Conservation (phyloP, 2,329 filamentous ascomycete genomes). For the Cadophora sp. region DNA sequence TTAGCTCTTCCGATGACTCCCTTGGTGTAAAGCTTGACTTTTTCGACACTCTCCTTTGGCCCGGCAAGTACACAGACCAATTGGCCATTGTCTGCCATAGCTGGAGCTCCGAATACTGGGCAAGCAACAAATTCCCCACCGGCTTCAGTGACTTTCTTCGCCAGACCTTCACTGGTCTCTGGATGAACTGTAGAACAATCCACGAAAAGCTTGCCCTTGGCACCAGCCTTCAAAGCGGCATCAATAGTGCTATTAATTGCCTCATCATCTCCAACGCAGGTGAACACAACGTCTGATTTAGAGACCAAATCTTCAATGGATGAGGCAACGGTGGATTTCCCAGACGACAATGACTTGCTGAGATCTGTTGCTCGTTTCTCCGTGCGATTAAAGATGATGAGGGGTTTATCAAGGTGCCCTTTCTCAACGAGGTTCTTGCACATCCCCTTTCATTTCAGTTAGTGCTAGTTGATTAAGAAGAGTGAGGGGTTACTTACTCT, state of each 20-base stretch:
- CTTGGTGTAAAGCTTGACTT: slow-evolving; percentile 72
- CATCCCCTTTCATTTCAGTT: slow-evolving; percentile 63
- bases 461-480: slow-evolving; percentile 6
- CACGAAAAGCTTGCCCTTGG: slow-evolving; percentile 78
- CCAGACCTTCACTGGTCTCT: slow-evolving; percentile 74
- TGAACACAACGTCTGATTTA: slow-evolving; percentile 79
- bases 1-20: slow-evolving; percentile 73
- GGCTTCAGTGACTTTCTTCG: slow-evolving; percentile 59
- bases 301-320: slow-evolving; percentile 71
- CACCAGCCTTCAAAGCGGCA: slow-evolving; percentile 59
- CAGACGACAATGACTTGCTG: slow-evolving; percentile 62
- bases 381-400: slow-evolving; percentile 85
- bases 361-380: slow-evolving; percentile 69
- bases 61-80: slow-evolving; percentile 79
- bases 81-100: slow-evolving; percentile 66
- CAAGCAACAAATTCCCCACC: slow-evolving; percentile 79
- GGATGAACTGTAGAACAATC: slow-evolving; percentile 91
- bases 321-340: slow-evolving; percentile 68
- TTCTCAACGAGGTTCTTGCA: slow-evolving; percentile 83
- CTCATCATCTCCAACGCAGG: slow-evolving; percentile 79
- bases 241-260: slow-evolving; percentile 70
- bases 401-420: slow-evolving; percentile 70
- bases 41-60: slow-evolving; percentile 62
- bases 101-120: slow-evolving; percentile 62
- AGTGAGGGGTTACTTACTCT: slow-evolving; percentile 57